Percentiles rank a stretch among this genome's conserved stretches.
phyloP scores from a whole-genome alignment of 768 basidiomycete species.

The Macrocybe gigantea region DNA sequence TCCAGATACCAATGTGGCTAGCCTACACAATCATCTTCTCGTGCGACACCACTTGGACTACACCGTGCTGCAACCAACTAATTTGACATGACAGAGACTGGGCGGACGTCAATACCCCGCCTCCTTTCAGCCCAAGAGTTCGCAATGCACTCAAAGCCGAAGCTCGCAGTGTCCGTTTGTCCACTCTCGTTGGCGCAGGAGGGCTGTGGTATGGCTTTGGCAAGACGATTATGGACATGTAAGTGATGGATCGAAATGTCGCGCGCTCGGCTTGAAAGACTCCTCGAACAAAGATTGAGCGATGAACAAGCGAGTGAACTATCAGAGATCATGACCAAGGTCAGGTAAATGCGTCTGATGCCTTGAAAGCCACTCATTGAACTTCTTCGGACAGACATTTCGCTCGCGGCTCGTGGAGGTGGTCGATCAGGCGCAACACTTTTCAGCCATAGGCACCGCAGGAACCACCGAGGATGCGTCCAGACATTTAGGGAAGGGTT shows the following conservation, averaged over 20 bases:
- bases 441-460: slow-evolving; percentile 63
- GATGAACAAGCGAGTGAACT: slow-evolving; percentile 71
- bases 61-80: not conserved
- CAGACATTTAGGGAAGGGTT: slow-evolving; percentile 86
- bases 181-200: slow-evolving; percentile 79
- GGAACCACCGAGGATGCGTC: slow-evolving; percentile 51
- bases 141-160: slow-evolving; percentile 87
- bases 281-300: slow-evolving; percentile 48
- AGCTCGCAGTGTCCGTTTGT: slow-evolving; percentile 76
- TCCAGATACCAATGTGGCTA: slow-evolving; percentile 88
- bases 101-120: slow-evolving; percentile 83
- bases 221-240: slow-evolving; percentile 82
- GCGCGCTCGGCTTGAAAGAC: slow-evolving; percentile 1
- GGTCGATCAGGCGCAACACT: slow-evolving; percentile 86
- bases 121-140: slow-evolving; percentile 71
- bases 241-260: slow-evolving; percentile 8
- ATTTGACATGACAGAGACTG: slow-evolving; percentile 52
- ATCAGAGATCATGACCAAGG: slow-evolving; percentile 66
- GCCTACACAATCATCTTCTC: slow-evolving; percentile 81
- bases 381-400: slow-evolving; percentile 50
- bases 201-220: slow-evolving; percentile 94
- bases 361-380: not conserved
- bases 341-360: slow-evolving; percentile 15
- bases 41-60: slow-evolving; percentile 25
- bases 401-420: slow-evolving; percentile 70